Evolutionary conservation across 73 alveolate species (phyloP), one percentile per base, ranked within the genome.

Genomic region (Paramecium sexaurelia): DNA sequence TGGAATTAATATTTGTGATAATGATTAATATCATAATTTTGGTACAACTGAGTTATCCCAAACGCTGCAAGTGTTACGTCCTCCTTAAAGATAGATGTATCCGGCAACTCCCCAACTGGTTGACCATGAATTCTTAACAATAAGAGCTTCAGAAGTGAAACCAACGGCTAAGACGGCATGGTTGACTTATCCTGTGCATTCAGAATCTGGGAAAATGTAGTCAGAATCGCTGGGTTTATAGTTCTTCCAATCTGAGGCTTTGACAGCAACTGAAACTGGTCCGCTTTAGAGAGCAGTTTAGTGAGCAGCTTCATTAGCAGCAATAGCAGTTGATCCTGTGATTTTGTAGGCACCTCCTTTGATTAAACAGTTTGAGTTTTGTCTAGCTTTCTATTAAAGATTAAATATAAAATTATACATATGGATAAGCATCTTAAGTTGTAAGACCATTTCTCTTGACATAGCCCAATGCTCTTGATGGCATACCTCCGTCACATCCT

Each of bases 401-500:
- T 22, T 66, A 22, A 66, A 29, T 73, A 35, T 35, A 35, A 13
- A 32, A 73, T 32, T 15, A n/a, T 73, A 35, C 61, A n/a, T 57
- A 57, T 71, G 93, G 93, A 22, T 86, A 86, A 66, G 68, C 22
- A 22, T 37, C 71, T 86, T 86, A 45, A 17, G 75, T 29, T 26
- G 93, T 47, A 85, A 86, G 68, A 57, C 93, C 93, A 37, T 86
- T 61, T 57, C 85, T 40, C 41, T 57, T 20, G 43, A 83, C 84
- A 91, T 92, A 95, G 47, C 85, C 75, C 92, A 96, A 91, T n/a
- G 96, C 97, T 55, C 85, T 51, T 61, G 56, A 94, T 92, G 91
- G 91, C 82, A 87, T 92, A 84, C 97, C 97, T 75, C 97, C 97
- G 51, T 85, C 61, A 94, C 97, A 94, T 56, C 97, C 98, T 7